Conservation (phyloP, 441 rosid species). For the Manihot esculenta region DNA sequence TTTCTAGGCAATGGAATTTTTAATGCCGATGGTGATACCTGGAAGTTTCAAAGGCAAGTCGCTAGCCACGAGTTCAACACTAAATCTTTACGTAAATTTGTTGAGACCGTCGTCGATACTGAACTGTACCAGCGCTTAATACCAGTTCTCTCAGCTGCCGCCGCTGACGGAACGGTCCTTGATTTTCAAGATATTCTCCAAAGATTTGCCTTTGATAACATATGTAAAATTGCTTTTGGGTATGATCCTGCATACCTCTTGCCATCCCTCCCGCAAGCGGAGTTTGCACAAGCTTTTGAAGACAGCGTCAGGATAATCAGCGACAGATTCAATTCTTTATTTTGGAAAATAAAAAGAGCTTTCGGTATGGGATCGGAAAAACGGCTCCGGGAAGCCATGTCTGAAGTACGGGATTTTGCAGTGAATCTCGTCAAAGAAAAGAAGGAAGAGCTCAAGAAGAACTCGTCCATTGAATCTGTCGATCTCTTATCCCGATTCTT, state of each 20-base stretch:
- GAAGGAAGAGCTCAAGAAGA: constrained; percentile 37
- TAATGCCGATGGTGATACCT: constrained; percentile 50
- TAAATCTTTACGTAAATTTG: constrained; percentile 55
- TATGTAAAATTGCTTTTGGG: constrained; percentile 68
- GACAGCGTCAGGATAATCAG: constrained; percentile 38
- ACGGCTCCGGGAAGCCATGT: constrained; percentile 33
- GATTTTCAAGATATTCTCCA: constrained; percentile 64
- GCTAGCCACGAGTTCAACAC: constrained; percentile 77
- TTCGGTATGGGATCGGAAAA: constrained; percentile 54
- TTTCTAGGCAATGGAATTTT: constrained; percentile 64
- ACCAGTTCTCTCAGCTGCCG: constrained; percentile 44
- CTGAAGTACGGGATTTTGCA: constrained; percentile 51
- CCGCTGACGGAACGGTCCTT: constrained; percentile 23
- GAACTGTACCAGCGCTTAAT: constrained; percentile 47
- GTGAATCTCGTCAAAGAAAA: constrained; percentile 46
- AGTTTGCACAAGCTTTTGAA: constrained; percentile 55
- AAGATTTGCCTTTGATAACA: constrained; percentile 69
- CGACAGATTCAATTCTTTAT: constrained; percentile 28
- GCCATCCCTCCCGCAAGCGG: constrained; percentile 37
- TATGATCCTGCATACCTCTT: constrained; percentile 51
- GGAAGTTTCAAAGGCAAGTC: constrained; percentile 67
- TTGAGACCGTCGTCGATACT: constrained; percentile 47
- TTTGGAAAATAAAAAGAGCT: constrained; percentile 51
- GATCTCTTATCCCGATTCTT: constrained; percentile 68
- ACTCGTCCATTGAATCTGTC: constrained; percentile 30